These are phyloP conservation scores for Ogataea nonfermentans DNA, from an alignment of 805 yeast genomes.

Conservation along the genomic window DNA sequence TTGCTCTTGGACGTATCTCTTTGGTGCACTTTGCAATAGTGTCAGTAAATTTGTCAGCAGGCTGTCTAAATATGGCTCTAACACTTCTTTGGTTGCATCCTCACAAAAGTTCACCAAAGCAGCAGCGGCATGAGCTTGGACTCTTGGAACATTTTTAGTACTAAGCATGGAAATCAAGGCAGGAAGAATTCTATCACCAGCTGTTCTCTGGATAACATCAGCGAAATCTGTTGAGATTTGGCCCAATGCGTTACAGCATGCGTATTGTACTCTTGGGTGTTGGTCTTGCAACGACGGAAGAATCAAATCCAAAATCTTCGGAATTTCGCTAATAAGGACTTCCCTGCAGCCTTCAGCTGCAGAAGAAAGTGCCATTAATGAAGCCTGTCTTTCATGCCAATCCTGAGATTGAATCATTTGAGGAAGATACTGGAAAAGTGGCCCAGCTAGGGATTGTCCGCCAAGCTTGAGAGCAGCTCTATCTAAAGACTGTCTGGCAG, in stretches of 20 bases:
- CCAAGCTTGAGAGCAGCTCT: slow-evolving; percentile 81
- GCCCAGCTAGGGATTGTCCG: slow-evolving; percentile 80
- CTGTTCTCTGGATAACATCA: slow-evolving; percentile 76
- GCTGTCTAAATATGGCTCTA: slow-evolving; percentile 91
- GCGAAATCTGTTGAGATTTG: slow-evolving; percentile 97
- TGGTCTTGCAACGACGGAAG: slow-evolving; percentile 81
- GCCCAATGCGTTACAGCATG: slow-evolving; percentile 94
- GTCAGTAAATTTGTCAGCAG: slow-evolving; percentile 71
- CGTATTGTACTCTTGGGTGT: slow-evolving; percentile 95
- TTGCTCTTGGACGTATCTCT: slow-evolving; percentile 94
- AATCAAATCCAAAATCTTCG: slow-evolving; percentile 78
- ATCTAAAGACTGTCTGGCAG: slow-evolving; percentile 93
- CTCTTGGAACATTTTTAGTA: slow-evolving; percentile 76
- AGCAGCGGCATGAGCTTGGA: slow-evolving; percentile 98
- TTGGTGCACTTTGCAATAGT: slow-evolving; percentile 72
- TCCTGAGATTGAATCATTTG: slow-evolving; percentile 69
- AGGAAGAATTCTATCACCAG: slow-evolving; percentile 79
- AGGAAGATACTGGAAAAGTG: slow-evolving; percentile 83
- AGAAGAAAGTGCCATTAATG: slow-evolving; percentile 92
- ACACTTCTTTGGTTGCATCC: slow-evolving; percentile 78
- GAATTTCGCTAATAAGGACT: slow-evolving; percentile 76
- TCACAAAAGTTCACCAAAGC: slow-evolving; percentile 95
- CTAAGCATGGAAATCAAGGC: slow-evolving; percentile 81
- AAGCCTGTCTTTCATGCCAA: slow-evolving; percentile 97
- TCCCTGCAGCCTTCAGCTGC: slow-evolving; percentile 98